phyloP scores from a whole-genome alignment of 257 asterid species.

The Penstemon eatonii region DNA sequence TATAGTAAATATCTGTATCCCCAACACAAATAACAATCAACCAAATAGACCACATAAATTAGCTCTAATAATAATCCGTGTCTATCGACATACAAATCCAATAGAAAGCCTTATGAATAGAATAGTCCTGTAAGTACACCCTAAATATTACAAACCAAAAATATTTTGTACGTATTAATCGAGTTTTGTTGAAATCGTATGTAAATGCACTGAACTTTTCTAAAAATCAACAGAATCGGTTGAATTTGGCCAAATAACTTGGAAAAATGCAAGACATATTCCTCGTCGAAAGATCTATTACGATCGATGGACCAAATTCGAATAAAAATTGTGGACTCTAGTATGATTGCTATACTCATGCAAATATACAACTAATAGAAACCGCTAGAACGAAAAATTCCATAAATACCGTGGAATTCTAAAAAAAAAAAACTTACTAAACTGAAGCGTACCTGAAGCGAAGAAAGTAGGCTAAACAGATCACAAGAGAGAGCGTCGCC shows the following conservation, averaged over 20 bases:
- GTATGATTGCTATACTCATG: slow-evolving; percentile 19
- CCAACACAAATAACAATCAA: background rate
- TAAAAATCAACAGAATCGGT: slow-evolving; percentile 1
- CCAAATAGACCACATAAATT: background rate
- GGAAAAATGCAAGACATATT: background rate
- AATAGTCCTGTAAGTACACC: background rate
- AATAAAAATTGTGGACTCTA: background rate
- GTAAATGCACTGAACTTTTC: background rate
- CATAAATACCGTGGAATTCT: slow-evolving; percentile 17
- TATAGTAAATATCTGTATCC: background rate
- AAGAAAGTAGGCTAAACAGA: slow-evolving; percentile 20
- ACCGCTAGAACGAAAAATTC: slow-evolving; percentile 9
- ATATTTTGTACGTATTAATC: too few species aligned
- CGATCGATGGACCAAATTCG: slow-evolving; percentile 7
- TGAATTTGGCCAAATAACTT: background rate
- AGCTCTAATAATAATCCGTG: background rate
- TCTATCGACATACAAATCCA: background rate
- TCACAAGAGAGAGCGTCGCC: slow-evolving; percentile 32
- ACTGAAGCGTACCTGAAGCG: slow-evolving; percentile 29
- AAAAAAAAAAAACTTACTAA: slow-evolving; percentile 7
- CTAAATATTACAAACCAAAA: slow-evolving; percentile 4
- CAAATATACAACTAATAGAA: slow-evolving; percentile 10
- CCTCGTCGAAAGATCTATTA: background rate
- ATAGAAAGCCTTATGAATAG: background rate
- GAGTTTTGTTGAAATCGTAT: background rate